Evolutionary conservation across 768 basidiomycete species (phyloP), one percentile per base, ranked within the genome.

Genomic region (Sarcomyxa edulis): DNA sequence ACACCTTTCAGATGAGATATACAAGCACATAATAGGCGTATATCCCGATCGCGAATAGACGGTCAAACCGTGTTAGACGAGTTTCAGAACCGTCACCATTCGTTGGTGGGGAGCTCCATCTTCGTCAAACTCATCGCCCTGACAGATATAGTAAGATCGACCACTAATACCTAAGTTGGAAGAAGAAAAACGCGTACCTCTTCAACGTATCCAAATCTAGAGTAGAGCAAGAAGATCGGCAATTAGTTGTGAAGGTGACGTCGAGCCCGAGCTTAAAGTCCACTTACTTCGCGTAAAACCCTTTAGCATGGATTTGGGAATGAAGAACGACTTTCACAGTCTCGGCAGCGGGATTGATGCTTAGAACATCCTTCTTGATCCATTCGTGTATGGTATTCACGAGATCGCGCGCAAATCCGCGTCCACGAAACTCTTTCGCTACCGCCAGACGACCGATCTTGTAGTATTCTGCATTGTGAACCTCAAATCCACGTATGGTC

Each of bases 61-160:
- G 25, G 36, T 40, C 32, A 18, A 25, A 45, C 32, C 3, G 34
- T 27, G 33, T 40, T 25, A 40, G 60, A 43, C 72, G n/a, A n/a
- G n/a, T n/a, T n/a, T 68, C 49, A 85, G 57, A 46, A 61, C 66
- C 48, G 72, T 60, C 44, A 81, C 69, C 87, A 91, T 87, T 61
- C 77, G 81, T 56, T 90, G 87, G 72, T 92, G 88, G 42, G 84
- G 87, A 52, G 76, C 87, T 22, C 87, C 88, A 40, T 84, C 89
- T 62, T 81, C 85, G 59, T 84, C 83, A 63, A 85, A 88, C 56
- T 77, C 73, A 18, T 71, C 70, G 45, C 81, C 83, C 81, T 88
- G 58, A 23, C 28, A 27, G 7, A 48, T 50, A 22, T 37, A n/a
- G 22, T 43, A 35, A 37, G 24, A 27, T 24, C 15, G 34, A 34